Conservation (phyloP, 441 rosid species). For the Erodium texanum region DNA sequence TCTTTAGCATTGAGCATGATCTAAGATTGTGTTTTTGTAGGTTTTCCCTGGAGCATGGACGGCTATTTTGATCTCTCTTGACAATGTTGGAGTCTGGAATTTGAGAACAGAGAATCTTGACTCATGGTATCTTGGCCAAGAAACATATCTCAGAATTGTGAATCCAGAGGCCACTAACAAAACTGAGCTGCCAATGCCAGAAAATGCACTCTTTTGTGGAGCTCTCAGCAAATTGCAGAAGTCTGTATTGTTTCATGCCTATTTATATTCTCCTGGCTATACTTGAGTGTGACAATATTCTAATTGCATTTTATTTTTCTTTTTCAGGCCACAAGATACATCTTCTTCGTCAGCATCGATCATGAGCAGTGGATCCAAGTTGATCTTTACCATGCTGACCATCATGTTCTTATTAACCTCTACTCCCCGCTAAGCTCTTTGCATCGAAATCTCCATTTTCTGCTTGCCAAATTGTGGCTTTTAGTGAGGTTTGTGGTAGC, state of each 20-base stretch:
- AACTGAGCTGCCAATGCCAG: conserved; percentile 44
- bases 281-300: neutral
- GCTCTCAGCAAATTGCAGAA: neutral
- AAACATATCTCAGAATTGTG: conserved; percentile 43
- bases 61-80: conserved; percentile 46
- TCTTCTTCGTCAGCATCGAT: neutral
- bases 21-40: conserved; percentile 20
- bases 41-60: conserved; percentile 68
- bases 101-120: conserved; percentile 52
- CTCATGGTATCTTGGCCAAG: conserved; percentile 57
- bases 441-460: neutral
- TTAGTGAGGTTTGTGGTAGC: neutral
- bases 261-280: neutral
- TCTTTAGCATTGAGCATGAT: neutral
- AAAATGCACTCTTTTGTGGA: conserved; percentile 49
- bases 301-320: neutral
- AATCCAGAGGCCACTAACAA: conserved; percentile 31
- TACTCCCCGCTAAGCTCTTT: neutral
- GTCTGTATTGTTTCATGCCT: neutral
- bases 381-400: neutral
- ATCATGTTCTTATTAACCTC: neutral
- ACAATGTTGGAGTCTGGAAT: conserved; percentile 71
- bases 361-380: neutral
- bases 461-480: neutral
- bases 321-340: neutral